phyloP scores from a whole-genome alignment of 768 basidiomycete genomes.

The Leccinum disarticulatum region DNA sequence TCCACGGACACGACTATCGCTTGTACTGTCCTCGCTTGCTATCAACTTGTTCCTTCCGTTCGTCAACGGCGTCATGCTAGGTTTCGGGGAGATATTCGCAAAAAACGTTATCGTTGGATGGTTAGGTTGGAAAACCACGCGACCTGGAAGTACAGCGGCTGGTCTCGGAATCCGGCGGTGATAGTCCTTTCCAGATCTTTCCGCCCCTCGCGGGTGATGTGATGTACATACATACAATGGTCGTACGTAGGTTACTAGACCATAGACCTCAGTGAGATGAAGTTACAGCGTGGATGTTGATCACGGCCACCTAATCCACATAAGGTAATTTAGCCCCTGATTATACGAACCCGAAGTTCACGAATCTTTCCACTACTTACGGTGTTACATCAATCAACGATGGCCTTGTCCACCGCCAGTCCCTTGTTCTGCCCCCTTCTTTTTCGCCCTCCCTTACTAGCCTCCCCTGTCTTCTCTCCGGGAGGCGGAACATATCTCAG shows the following conservation, averaged over 20 bases:
- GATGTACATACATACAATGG: slow-evolving; percentile 19
- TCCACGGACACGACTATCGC: slow-evolving; percentile 62
- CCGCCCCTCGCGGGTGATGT: not conserved
- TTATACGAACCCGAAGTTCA: slow-evolving; percentile 14
- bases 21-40: slow-evolving; percentile 70
- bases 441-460: slow-evolving; percentile 2
- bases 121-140: slow-evolving; percentile 41
- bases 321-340: too few species aligned
- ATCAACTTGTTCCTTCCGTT: slow-evolving; percentile 88
- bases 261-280: too few species aligned
- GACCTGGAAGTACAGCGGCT: slow-evolving; percentile 24
- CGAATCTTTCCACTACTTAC: too few species aligned
- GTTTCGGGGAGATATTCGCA: slow-evolving; percentile 94
- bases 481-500: slow-evolving; percentile 39
- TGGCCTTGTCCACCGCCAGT: not conserved
- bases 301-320: too few species aligned
- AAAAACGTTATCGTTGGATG: slow-evolving; percentile 65
- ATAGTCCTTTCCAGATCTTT: not conserved
- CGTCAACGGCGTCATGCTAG: slow-evolving; percentile 93
- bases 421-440: not conserved
- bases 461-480: not conserved
- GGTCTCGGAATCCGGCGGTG: slow-evolving; percentile 29
- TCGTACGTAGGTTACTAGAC: slow-evolving; percentile 33
- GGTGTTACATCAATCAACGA: not conserved
- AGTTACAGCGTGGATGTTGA: too few species aligned